Conservation (phyloP, 805 yeast species). For the Candida silvatica region DNA sequence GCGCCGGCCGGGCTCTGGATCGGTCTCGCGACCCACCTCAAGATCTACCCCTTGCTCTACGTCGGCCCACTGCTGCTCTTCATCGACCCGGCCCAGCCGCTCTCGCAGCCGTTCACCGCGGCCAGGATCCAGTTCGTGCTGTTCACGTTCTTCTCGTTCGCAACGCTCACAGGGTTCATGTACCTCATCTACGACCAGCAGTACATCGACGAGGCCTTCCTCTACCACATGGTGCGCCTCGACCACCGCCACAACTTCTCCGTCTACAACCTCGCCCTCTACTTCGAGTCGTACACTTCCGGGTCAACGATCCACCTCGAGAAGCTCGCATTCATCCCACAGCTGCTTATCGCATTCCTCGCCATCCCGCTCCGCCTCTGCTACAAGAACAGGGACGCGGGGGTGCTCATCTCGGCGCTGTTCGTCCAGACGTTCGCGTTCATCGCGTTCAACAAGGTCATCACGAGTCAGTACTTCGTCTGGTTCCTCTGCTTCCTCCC, state of each 20-base stretch:
- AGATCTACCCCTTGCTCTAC: slow-evolving; percentile 86
- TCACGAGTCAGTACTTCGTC: slow-evolving; percentile 91
- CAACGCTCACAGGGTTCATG: slow-evolving; percentile 47
- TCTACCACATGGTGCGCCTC: slow-evolving; percentile 73
- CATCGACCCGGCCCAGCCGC: slow-evolving; percentile 21
- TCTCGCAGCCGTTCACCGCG: slow-evolving; percentile 31
- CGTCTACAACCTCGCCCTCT: slow-evolving; percentile 68
- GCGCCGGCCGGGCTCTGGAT: slow-evolving; percentile 38
- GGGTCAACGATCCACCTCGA: slow-evolving; percentile 16
- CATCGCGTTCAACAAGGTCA: slow-evolving; percentile 71
- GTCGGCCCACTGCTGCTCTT: slow-evolving; percentile 56
- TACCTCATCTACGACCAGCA: slow-evolving; percentile 63
- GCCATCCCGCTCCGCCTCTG: slow-evolving; percentile 46
- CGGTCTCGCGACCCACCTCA: slow-evolving; percentile 84
- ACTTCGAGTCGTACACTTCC: slow-evolving; percentile 41
- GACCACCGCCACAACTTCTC: slow-evolving; percentile 97
- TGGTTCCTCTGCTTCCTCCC: slow-evolving; percentile 91
- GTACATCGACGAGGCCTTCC: slow-evolving; percentile 66
- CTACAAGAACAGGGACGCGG: slow-evolving; percentile 18
- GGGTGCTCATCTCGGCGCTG: slow-evolving; percentile 35
- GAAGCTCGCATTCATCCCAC: slow-evolving; percentile 76
- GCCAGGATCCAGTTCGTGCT: slow-evolving; percentile 33
- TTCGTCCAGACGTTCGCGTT: slow-evolving; percentile 77
- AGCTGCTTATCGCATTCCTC: slow-evolving; percentile 49
- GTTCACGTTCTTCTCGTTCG: slow-evolving; percentile 34